These are phyloP conservation scores for Candida krabiensis DNA, from an alignment of 805 yeast species.

Conservation along the genomic window DNA sequence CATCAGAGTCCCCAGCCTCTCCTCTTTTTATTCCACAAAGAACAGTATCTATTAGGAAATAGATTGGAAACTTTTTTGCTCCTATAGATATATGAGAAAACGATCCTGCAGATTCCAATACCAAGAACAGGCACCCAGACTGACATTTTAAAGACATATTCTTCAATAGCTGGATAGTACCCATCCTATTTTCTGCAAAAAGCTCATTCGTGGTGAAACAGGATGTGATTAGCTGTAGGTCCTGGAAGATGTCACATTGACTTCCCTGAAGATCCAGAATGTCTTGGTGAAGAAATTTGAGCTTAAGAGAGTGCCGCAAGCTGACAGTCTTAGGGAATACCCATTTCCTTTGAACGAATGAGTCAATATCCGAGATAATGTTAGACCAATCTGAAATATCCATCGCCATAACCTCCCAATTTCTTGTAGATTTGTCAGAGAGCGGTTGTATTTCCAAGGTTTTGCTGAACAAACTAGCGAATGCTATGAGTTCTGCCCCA, in stretches of 20 bases:
- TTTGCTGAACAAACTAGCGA: constrained; percentile 56
- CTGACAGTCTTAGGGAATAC: constrained; percentile 36
- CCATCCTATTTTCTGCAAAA: constrained; percentile 64
- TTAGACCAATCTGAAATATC: constrained; percentile 80
- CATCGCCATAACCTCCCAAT: constrained; percentile 49
- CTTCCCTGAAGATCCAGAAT: constrained; percentile 32
- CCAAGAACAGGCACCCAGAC: constrained; percentile 58
- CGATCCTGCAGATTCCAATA: constrained; percentile 89
- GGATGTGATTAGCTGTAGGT: constrained; percentile 58
- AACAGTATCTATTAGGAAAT: constrained; percentile 73
- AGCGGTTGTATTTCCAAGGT: constrained; percentile 16
- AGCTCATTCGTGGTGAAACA: constrained; percentile 87
- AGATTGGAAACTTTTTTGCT: constrained; percentile 75
- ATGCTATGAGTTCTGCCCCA: constrained; percentile 71
- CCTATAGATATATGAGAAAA: constrained; percentile 81
- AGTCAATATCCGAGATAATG: constrained; percentile 47
- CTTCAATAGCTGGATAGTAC: constrained; percentile 60
- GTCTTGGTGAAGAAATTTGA: constrained; percentile 37
- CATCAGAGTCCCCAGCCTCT: constrained; percentile 34
- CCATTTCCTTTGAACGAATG: constrained; percentile 54
- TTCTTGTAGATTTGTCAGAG: constrained; percentile 1
- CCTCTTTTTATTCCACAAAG: constrained; percentile 58
- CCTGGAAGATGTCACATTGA: constrained; percentile 18
- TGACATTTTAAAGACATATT: constrained; percentile 49
- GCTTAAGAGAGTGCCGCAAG: constrained; percentile 24